Evolutionary conservation across 108 stramenopile species (phyloP).

Genomic region (Parmales sp.): DNA sequence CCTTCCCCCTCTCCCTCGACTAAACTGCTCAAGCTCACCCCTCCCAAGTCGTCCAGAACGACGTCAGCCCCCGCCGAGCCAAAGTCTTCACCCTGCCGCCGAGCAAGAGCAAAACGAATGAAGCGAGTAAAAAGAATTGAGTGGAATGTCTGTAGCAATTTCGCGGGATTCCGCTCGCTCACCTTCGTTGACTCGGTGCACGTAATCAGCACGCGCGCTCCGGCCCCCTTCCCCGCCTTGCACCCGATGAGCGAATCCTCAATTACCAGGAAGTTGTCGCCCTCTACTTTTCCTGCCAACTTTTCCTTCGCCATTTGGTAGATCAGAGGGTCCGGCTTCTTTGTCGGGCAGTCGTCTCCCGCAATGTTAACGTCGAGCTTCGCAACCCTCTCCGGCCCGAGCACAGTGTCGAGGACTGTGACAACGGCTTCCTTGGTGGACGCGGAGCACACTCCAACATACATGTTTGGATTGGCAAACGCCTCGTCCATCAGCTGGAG

Average conservation of each 20-base stretch:
- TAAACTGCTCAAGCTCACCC: too few relatives aligned
- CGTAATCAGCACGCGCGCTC: neutral
- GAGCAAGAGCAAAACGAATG: too few relatives aligned
- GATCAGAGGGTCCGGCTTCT: conserved; percentile 78
- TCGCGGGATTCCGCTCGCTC: too few relatives aligned
- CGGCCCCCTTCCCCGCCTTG: neutral
- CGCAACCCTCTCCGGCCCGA: conserved; percentile 56
- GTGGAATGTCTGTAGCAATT: too few relatives aligned
- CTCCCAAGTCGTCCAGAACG: too few relatives aligned
- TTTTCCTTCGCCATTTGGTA: conserved; percentile 62
- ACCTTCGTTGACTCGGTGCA: neutral
- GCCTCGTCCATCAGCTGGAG: conserved; percentile 77
- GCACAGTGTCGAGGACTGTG: conserved; percentile 59
- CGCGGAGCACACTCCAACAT: conserved; percentile 80
- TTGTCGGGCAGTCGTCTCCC: conserved; percentile 71
- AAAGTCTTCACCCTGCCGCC: too few relatives aligned
- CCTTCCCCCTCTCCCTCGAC: too few relatives aligned
- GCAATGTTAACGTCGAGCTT: conserved; percentile 68
- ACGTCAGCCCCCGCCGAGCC: too few relatives aligned
- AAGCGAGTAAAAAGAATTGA: too few relatives aligned
- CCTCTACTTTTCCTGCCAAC: conserved; percentile 41
- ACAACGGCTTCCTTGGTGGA: conserved; percentile 70
- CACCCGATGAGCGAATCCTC: conserved; percentile 47
- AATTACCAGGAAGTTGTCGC: conserved; percentile 70
- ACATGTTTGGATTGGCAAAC: conserved; percentile 54